Evolutionary conservation across 345 rosid species (phyloP).

Genomic region (sweet orange (Citrus sinensis)): DNA sequence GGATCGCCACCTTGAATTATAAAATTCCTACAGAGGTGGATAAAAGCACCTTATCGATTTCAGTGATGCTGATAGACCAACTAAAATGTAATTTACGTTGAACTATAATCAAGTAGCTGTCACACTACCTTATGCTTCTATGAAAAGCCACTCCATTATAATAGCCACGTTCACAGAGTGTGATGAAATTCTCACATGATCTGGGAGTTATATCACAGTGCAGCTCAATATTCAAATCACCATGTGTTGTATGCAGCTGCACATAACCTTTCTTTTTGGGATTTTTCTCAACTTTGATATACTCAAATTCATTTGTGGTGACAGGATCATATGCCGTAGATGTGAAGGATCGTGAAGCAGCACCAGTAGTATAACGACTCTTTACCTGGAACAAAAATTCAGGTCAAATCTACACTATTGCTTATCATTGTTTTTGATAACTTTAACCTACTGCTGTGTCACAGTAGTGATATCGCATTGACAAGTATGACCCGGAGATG

Average conservation of each 20-base stretch:
- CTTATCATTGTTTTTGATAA: background rate
- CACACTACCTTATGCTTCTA: slow-evolving; percentile 66
- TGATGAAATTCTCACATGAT: slow-evolving; percentile 86
- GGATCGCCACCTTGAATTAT: slow-evolving; percentile 99
- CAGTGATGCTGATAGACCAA: background rate
- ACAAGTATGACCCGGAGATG: background rate
- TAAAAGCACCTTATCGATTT: slow-evolving; percentile 2
- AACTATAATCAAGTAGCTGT: background rate
- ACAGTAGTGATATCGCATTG: background rate
- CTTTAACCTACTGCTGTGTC: background rate
- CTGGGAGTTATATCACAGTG: slow-evolving; percentile 93
- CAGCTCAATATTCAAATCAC: slow-evolving; percentile 90
- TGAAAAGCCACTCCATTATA: slow-evolving; percentile 78
- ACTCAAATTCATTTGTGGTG: slow-evolving; percentile 78
- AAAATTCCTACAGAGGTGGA: slow-evolving; percentile 54
- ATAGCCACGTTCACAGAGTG: slow-evolving; percentile 82
- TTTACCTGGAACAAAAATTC: slow-evolving; percentile 53
- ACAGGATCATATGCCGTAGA: slow-evolving; percentile 87
- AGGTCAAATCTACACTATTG: slow-evolving; percentile 12
- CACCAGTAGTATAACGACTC: slow-evolving; percentile 84
- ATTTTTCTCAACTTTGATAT: slow-evolving; percentile 85
- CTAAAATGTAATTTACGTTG: background rate
- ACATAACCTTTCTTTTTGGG: slow-evolving; percentile 96
- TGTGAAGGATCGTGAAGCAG: slow-evolving; percentile 96
- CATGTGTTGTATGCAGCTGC: slow-evolving; percentile 82